phyloP scores from a whole-genome alignment of 257 asterid genomes.

The Scutellaria baicalensis region DNA sequence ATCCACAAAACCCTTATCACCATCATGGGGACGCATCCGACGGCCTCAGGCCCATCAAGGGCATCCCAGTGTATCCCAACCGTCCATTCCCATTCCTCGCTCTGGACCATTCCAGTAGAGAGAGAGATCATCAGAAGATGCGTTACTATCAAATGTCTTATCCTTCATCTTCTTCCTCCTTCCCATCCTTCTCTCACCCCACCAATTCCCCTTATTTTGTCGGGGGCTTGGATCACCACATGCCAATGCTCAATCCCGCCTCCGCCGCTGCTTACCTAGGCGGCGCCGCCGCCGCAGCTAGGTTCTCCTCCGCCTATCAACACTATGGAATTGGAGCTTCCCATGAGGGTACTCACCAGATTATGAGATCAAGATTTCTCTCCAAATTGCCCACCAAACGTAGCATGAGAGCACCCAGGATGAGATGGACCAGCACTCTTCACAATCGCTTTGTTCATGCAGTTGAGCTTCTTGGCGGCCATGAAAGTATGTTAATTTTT shows the following conservation, averaged over 20 bases:
- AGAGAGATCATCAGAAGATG: conserved; percentile 44
- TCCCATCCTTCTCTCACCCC: conserved; percentile 6
- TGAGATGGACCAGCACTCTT: conserved; percentile 93
- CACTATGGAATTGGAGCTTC: conserved; percentile 29
- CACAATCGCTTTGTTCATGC: conserved; percentile 95
- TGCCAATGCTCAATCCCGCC: conserved; percentile 35
- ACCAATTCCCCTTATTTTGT: conserved; percentile 18
- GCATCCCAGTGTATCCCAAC: conserved; percentile 64
- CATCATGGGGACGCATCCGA: conserved; percentile 42
- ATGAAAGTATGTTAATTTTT: conserved; percentile 83
- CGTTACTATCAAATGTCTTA: conserved; percentile 34
- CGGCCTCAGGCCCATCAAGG: conserved; percentile 64
- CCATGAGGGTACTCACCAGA: conserved; percentile 33
- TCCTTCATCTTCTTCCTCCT: conserved; percentile 13
- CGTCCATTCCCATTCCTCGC: conserved; percentile 54
- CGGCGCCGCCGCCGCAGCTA: neutral
- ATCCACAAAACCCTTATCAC: conserved; percentile 46
- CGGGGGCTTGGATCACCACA: conserved; percentile 28
- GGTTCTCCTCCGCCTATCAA: conserved; percentile 9
- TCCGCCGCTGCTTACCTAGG: conserved; percentile 10
- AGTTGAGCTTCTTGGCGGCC: conserved; percentile 97
- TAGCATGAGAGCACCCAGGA: conserved; percentile 88
- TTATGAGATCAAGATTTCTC: conserved; percentile 68
- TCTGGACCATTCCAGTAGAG: conserved; percentile 17
- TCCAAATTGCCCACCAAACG: conserved; percentile 59